A percentile compares a stretch with the other conserved stretches of the same genome.
Evolutionary conservation across 352 stramenopile genomes (phyloP).

Genomic region (Phytophthora melonis): DNA sequence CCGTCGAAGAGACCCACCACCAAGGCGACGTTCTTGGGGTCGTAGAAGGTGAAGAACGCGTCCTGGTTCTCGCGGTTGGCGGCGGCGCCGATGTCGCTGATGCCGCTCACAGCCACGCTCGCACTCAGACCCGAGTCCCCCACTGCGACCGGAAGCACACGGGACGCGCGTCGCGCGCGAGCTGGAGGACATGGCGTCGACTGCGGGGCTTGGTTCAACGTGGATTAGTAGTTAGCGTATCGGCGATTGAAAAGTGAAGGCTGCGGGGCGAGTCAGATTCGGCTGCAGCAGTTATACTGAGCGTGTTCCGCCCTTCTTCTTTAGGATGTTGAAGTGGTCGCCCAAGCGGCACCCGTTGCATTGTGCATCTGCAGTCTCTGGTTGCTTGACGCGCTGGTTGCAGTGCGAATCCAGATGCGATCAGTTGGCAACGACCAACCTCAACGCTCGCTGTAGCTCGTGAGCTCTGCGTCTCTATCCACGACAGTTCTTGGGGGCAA

Average conservation of each 20-base stretch:
- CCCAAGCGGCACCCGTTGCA: background rate
- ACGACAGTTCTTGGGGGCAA: conserved; percentile 4
- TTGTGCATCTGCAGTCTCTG: conserved; percentile 1
- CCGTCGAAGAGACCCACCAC: conserved; percentile 89
- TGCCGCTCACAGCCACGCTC: conserved; percentile 50
- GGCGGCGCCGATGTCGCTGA: conserved; percentile 66
- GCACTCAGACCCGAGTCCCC: conserved; percentile 9
- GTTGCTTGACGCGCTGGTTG: no score
- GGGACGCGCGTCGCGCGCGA: conserved; percentile 11
- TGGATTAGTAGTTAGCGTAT: background rate
- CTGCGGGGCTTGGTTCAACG: background rate
- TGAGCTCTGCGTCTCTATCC: no score
- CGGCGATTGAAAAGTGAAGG: conserved; percentile 25
- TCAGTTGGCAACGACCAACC: conserved; percentile 15
- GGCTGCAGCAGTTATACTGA: conserved; percentile 12
- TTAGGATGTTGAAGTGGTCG: conserved; percentile 10
- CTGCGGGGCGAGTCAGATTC: conserved; percentile 14
- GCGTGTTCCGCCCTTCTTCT: conserved; percentile 21
- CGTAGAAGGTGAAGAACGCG: conserved; percentile 80
- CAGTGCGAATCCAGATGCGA: background rate
- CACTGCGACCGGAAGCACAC: conserved; percentile 32
- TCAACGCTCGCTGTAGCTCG: no score
- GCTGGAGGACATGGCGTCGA: conserved; percentile 18
- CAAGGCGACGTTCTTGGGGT: conserved; percentile 46
- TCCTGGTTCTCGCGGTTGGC: conserved; percentile 88